Conservation (phyloP, 192 early-diverging fungal species). For the Glomus cerebriforme region DNA sequence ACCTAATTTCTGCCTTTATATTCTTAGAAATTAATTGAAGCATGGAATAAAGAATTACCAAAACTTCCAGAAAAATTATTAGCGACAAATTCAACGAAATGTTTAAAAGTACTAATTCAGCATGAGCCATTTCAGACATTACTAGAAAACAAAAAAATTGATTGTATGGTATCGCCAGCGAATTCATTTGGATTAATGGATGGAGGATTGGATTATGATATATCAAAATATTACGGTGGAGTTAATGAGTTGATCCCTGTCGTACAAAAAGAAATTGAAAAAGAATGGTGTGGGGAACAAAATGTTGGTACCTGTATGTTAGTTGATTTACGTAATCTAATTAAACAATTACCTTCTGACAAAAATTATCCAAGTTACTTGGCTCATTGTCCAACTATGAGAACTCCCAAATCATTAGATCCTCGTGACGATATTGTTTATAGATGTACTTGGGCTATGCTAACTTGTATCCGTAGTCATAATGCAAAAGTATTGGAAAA, state of each 20-base stretch:
- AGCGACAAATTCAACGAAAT: background rate
- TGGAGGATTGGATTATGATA: slow-evolving; percentile 29
- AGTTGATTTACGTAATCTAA: slow-evolving; percentile 26
- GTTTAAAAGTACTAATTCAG: slow-evolving; percentile 18
- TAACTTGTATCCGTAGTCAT: slow-evolving; percentile 23
- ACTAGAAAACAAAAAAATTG: background rate
- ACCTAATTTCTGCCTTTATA: background rate
- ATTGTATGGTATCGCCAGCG: slow-evolving; percentile 30
- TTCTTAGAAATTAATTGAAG: slow-evolving; percentile 3
- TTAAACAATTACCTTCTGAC: background rate
- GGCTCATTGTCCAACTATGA: slow-evolving; percentile 32
- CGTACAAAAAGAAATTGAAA: slow-evolving; percentile 26
- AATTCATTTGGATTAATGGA: slow-evolving; percentile 38
- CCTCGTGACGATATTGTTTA: slow-evolving; percentile 29
- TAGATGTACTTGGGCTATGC: slow-evolving; percentile 34
- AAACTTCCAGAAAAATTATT: background rate
- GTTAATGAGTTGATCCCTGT: slow-evolving; percentile 19
- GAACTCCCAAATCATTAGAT: slow-evolving; percentile 28
- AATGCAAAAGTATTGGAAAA: background rate
- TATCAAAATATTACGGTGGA: slow-evolving; percentile 34
- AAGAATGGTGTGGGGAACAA: slow-evolving; percentile 36
- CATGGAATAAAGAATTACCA: slow-evolving; percentile 26
- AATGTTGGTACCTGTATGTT: slow-evolving; percentile 35
- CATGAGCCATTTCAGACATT: slow-evolving; percentile 18
- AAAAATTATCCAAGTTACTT: slow-evolving; percentile 24